phyloP scores from a whole-genome alignment of 2,329 filamentous ascomycete genomes.

The Calonectria pseudoturangicola region DNA sequence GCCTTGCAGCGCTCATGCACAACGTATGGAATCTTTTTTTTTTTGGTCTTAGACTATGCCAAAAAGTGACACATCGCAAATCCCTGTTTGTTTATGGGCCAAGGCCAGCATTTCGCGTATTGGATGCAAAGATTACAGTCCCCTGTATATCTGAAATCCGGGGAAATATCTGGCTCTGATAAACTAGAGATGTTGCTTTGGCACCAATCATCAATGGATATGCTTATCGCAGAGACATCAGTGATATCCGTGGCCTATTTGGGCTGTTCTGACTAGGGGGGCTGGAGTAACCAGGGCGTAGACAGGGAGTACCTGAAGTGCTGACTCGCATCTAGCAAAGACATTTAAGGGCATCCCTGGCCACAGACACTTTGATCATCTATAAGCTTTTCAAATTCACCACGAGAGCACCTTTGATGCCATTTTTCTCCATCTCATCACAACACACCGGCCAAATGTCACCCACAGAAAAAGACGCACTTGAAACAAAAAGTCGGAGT shows the following conservation, averaged over 20 bases:
- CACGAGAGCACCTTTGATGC: neutral
- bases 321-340: neutral
- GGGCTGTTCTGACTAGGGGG: neutral
- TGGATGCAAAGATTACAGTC: neutral
- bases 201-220: constrained; percentile 6
- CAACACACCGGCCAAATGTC: constrained; percentile 6
- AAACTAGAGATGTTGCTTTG: neutral
- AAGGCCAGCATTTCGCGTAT: neutral
- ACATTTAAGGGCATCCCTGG: neutral
- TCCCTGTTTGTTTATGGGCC: neutral
- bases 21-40: no score
- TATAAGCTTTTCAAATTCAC: neutral
- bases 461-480: neutral
- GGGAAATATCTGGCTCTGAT: neutral
- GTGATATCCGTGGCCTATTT: neutral
- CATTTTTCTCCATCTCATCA: neutral
- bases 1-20: no score
- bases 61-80: neutral
- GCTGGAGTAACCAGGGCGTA: neutral
- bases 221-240: constrained; percentile 15
- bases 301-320: neutral
- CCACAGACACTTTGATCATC: neutral
- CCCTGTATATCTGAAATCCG: constrained; percentile 21
- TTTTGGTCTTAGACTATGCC: no score
- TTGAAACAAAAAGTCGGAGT: neutral